Percentiles rank a stretch among this genome's conserved stretches.
These are phyloP conservation scores for Cucurbita pepo DNA, from an alignment of 306 rosid species.

Conservation along the genomic window DNA sequence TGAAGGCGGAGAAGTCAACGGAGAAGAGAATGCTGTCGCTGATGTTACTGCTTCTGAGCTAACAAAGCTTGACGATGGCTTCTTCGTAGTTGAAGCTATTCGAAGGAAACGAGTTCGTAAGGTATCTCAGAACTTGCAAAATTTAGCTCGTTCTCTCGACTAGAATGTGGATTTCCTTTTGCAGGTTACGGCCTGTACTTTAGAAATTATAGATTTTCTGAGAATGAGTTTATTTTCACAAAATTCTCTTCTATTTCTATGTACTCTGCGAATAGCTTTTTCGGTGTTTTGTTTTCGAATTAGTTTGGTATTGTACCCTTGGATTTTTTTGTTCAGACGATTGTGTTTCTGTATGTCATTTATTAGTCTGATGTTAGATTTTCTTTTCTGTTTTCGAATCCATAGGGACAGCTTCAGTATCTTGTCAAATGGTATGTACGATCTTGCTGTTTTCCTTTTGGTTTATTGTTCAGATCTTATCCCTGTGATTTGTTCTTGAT, in stretches of 20 bases:
- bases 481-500: background rate
- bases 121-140: slow-evolving; percentile 18
- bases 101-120: slow-evolving; percentile 69
- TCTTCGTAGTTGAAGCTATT: slow-evolving; percentile 63
- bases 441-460: background rate
- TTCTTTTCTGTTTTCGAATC: background rate
- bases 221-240: background rate
- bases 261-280: background rate
- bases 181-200: background rate
- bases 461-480: background rate
- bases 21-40: background rate
- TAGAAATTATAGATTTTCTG: background rate
- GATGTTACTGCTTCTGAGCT: slow-evolving; percentile 10
- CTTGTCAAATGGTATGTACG: slow-evolving; percentile 75
- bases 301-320: background rate
- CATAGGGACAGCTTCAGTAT: slow-evolving; percentile 68
- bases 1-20: slow-evolving; percentile 2
- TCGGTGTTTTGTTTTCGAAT: background rate
- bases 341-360: background rate
- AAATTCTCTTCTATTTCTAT: background rate
- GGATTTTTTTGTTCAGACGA: background rate
- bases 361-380: slow-evolving; percentile 4
- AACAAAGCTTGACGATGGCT: slow-evolving; percentile 50
- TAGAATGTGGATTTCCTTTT: background rate
- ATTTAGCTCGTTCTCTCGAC: background rate